phyloP scores from a whole-genome alignment of 805 yeast species.

The Cyberlindnera americana region DNA sequence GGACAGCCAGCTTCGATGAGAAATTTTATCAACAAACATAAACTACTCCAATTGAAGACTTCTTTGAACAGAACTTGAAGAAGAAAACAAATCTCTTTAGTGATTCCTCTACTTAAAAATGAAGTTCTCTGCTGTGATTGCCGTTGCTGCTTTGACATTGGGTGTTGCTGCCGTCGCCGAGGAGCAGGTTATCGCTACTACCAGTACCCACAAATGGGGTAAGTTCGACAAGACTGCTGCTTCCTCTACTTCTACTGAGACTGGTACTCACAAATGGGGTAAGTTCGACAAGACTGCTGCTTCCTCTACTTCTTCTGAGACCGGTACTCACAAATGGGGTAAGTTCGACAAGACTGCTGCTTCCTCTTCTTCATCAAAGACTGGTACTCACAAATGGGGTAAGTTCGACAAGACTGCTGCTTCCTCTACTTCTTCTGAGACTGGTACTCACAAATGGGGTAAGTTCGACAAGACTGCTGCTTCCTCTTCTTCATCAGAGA shows the following conservation, averaged over 20 bases:
- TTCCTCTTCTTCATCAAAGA: constrained; percentile 24
- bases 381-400: constrained; percentile 56
- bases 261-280: constrained; percentile 52
- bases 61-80: too few species aligned
- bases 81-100: too few species aligned
- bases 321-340: constrained; percentile 51
- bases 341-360: constrained; percentile 35
- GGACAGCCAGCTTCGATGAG: background rate
- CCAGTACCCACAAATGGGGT: background rate
- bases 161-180: constrained; percentile 24
- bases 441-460: constrained; percentile 51
- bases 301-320: constrained; percentile 31
- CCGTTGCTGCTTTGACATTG: constrained; percentile 20
- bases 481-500: constrained; percentile 31
- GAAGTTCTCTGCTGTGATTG: constrained; percentile 24
- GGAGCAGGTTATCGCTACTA: constrained; percentile 15
- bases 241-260: constrained; percentile 27
- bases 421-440: constrained; percentile 31
- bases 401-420: constrained; percentile 46
- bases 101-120: constrained; percentile 8
- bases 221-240: constrained; percentile 9
- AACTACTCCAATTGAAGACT: background rate
- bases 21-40: background rate
- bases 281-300: constrained; percentile 47
- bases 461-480: constrained; percentile 46